phyloP scores from a whole-genome alignment of 306 rosid species.

The Begonia loranthoides region DNA sequence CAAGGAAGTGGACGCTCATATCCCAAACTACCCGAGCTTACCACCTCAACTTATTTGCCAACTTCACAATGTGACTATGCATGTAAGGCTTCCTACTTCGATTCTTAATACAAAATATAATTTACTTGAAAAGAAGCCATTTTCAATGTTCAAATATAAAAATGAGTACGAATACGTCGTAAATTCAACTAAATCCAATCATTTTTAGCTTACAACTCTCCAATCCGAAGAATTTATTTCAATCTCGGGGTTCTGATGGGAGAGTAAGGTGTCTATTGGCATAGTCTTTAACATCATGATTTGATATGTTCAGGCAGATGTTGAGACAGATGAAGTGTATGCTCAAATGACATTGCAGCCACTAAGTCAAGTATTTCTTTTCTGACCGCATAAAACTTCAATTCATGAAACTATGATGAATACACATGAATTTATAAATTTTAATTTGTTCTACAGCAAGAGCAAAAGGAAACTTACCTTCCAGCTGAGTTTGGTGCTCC shows the following conservation, averaged over 20 bases:
- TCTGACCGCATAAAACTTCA: constrained; percentile 7
- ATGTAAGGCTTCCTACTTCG: constrained; percentile 37
- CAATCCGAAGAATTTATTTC: neutral
- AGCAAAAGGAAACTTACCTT: constrained; percentile 87
- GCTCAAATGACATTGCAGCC: constrained; percentile 99
- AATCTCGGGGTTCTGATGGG: too few species aligned
- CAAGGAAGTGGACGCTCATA: constrained; percentile 80
- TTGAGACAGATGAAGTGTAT: constrained; percentile 84
- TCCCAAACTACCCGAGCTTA: constrained; percentile 81
- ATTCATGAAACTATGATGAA: constrained; percentile 1
- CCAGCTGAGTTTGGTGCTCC: constrained; percentile 83
- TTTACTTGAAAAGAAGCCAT: too few species aligned
- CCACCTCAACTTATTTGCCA: constrained; percentile 95
- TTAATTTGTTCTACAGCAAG: constrained; percentile 42
- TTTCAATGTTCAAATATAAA: too few species aligned
- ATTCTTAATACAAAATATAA: neutral
- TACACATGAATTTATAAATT: constrained; percentile 7
- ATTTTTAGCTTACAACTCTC: too few species aligned
- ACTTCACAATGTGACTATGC: constrained; percentile 97
- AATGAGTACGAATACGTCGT: too few species aligned
- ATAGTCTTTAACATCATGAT: constrained; percentile 5
- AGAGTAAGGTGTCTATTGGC: constrained; percentile 1
- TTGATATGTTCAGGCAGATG: constrained; percentile 67
- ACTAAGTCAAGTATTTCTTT: constrained; percentile 49
- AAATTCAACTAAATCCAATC: too few species aligned